Base-by-base conservation (phyloP, 495 filamentous ascomycete genomes). In the Chaetomium tenue region DNA sequence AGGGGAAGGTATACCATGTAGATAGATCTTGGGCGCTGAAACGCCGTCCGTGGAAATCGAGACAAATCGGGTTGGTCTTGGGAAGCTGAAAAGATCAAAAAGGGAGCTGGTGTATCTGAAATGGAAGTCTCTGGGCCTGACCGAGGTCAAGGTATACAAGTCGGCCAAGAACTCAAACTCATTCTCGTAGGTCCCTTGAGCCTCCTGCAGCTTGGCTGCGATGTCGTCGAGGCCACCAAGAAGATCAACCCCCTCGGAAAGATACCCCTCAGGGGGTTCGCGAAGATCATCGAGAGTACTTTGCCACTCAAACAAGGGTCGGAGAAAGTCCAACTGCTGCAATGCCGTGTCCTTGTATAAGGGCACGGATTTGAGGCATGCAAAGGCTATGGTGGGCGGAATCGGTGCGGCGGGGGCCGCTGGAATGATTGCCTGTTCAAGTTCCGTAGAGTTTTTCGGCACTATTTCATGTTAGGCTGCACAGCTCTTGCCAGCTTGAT, bases 141-240 rank as follows among this genome's bases (percentile, higher is more conserved):
- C 52, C 13, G 18, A 18, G 2, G 48, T 23, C 4, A 69, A 47
- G 4, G n/a, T 59, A 39, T 66, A 44, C 1, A 71, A 28, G 11
- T 80, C 81, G 4, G 76, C 52, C 20, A 83, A 76, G 63, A 83
- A 83, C 7, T 84, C 79, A 60, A 78, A 83, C 68, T 85, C 79
- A 47, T 75, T 82, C 8, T 57, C 65, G 66, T 79, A 84, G 7
- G 25, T 60, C 2, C 72, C 74, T 3, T 47, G 40, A 15, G n/a
- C 26, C 13, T 33, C 5, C 39, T 65, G 22, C 9, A 70, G 55
- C 1, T 71, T 76, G 5, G 59, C 55, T 2, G 54, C 40, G 25
- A 83, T 78, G 1, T 71, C 60, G 42, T 79, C 71, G 7, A 82
- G 64, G 7, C 72, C 76, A 2, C 72, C 68, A 2, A 77, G 33